A percentile compares a stretch with the other conserved stretches of the same genome.
These are phyloP conservation scores for Tricholoma hemisulphureum DNA, from an alignment of 768 basidiomycete genomes.

Conservation along the genomic window DNA sequence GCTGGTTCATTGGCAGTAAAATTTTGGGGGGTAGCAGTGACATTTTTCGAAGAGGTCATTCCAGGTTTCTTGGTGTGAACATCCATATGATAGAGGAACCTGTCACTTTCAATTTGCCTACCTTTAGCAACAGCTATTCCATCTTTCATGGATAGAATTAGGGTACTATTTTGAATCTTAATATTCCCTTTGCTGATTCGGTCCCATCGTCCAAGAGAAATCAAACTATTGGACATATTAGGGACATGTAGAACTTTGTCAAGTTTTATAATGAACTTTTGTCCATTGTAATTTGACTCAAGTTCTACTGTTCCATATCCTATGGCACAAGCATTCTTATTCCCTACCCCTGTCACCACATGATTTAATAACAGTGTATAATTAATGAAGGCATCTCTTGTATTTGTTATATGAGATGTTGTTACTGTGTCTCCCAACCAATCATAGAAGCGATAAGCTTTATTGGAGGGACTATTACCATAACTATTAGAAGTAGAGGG, in stretches of 20 bases:
- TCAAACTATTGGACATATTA: neutral
- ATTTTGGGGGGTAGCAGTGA: neutral
- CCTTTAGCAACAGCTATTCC: neutral
- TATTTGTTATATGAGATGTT: neutral
- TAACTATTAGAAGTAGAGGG: too few relatives aligned
- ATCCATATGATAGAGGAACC: too few relatives aligned
- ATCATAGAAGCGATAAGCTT: slow-evolving; percentile 2
- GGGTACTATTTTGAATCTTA: neutral
- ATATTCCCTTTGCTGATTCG: neutral
- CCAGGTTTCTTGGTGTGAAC: too few relatives aligned
- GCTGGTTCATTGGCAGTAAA: neutral
- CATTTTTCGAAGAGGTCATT: neutral
- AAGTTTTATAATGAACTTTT: neutral
- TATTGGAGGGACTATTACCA: too few relatives aligned
- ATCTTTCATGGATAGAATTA: neutral
- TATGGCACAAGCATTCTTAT: neutral
- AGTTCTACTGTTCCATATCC: neutral
- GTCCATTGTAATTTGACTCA: neutral
- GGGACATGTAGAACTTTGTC: neutral
- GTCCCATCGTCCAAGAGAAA: slow-evolving; percentile 9
- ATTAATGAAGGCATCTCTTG: neutral
- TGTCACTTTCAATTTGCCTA: neutral
- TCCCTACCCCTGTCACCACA: neutral
- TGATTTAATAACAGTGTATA: neutral
- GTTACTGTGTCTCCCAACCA: slow-evolving; percentile 9